Evolutionary conservation across 768 basidiomycete species (phyloP), one percentile per base, ranked within the genome.

Genomic region (Dendrothele bispora): DNA sequence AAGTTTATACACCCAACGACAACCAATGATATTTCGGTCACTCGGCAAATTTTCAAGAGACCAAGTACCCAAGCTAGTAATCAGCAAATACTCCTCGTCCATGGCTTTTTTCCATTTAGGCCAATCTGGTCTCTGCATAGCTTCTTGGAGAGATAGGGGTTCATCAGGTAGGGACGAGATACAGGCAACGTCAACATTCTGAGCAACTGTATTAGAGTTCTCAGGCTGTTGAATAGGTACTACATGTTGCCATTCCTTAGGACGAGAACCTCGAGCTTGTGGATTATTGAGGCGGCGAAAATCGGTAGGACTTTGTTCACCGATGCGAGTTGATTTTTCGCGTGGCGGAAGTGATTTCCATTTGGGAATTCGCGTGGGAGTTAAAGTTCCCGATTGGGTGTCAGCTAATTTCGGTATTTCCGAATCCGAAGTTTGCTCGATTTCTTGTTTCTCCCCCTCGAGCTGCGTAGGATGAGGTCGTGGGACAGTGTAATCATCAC

Each of bases 61-160:
- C 54, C 53, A 66, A 7, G 55, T 56, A 12, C 52, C 46, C 4
- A 49, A n/a, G n/a, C n/a, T n/a, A n/a, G n/a, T n/a, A n/a, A n/a
- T n/a, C n/a, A n/a, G n/a, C n/a, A n/a, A n/a, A n/a, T n/a, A n/a
- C n/a, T n/a, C n/a, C n/a, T n/a, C n/a, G 10, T 62, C 48, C 57
- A 66, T 60, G 7, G 58, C 59, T 6, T 50, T 28, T 38, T 55
- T 50, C 63, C 59, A 64, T n/a, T 61, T 25, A 0, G 46, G 11
- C 21, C 49, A 43, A 37, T 58, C 51, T 54, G 64, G 30, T 39
- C 30, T 53, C 51, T 57, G 4, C 56, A 61, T 55, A 54, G 55
- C 24, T 15, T 49, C 47, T 29, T 34, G 12, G 1, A 36, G 28
- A 3, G 4, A 14, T 14, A 39, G 15, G 3, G 39, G 39, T n/a